phyloP scores from a whole-genome alignment of 1,284 basidiomycete genomes.

The Boletus semigastroideus region DNA sequence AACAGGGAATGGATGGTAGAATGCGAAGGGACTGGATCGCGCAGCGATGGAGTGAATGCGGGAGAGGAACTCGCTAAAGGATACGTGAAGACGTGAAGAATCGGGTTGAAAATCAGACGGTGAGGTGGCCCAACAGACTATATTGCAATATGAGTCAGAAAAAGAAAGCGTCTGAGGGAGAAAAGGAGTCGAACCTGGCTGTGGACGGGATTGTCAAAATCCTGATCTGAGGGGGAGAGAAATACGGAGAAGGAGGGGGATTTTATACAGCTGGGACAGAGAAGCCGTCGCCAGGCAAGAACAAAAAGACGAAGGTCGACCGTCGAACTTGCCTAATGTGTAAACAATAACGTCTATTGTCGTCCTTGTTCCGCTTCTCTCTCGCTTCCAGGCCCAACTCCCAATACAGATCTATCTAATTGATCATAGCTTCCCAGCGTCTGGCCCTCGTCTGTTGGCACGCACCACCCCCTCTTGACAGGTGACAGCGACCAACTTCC shows the following conservation, averaged over 20 bases:
- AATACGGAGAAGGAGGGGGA: neutral
- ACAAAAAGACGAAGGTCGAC: slow-evolving; percentile 24
- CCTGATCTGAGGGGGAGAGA: slow-evolving; percentile 19
- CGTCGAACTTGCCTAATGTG: slow-evolving; percentile 22
- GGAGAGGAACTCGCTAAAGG: slow-evolving; percentile 29
- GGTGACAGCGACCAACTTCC: slow-evolving; percentile 73
- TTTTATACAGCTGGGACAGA: slow-evolving; percentile 25
- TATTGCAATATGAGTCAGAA: slow-evolving; percentile 4
- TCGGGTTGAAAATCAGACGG: slow-evolving; percentile 28
- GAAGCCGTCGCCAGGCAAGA: slow-evolving; percentile 32
- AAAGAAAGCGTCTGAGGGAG: neutral
- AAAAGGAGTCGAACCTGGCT: slow-evolving; percentile 30
- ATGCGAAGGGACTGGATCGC: slow-evolving; percentile 47
- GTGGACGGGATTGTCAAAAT: slow-evolving; percentile 38
- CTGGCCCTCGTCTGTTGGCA: slow-evolving; percentile 49
- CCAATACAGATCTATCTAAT: slow-evolving; percentile 17
- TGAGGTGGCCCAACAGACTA: slow-evolving; percentile 29
- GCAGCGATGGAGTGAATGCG: slow-evolving; percentile 55
- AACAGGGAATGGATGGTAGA: slow-evolving; percentile 16
- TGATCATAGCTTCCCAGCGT: slow-evolving; percentile 20
- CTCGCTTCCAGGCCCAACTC: slow-evolving; percentile 18
- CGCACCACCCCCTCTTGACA: slow-evolving; percentile 84
- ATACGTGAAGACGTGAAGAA: slow-evolving; percentile 28
- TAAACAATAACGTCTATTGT: slow-evolving; percentile 31
- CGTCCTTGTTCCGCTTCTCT: slow-evolving; percentile 15